phyloP scores from a whole-genome alignment of 2,329 filamentous ascomycete species.

The Botrytis squamosa region DNA sequence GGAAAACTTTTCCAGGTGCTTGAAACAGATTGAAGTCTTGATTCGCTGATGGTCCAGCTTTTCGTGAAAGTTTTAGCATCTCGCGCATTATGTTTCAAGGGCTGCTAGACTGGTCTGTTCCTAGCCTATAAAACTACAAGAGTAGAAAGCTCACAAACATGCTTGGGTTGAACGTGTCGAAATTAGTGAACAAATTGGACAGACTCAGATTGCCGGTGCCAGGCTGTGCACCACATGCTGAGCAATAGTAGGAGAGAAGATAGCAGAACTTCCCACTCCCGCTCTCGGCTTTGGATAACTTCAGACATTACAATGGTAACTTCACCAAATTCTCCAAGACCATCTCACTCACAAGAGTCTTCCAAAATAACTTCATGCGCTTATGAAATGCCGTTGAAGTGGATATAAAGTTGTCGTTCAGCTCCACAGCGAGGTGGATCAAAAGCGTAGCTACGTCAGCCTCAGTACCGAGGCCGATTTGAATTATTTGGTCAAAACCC shows the following conservation, averaged over 20 bases:
- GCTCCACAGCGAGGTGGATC: slow-evolving; percentile 1
- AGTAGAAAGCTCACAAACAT: background rate
- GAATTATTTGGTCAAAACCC: no score
- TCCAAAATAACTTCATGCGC: background rate
- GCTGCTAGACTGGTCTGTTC: background rate
- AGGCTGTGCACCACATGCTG: background rate
- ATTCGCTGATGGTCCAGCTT: background rate
- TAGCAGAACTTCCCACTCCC: background rate
- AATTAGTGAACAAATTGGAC: background rate
- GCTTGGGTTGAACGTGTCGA: background rate
- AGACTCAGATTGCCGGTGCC: background rate
- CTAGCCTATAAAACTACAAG: no score
- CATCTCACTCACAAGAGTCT: background rate
- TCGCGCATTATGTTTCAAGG: background rate
- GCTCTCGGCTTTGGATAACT: background rate
- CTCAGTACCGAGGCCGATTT: no score
- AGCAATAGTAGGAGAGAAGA: background rate
- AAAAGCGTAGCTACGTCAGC: background rate
- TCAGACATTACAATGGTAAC: background rate
- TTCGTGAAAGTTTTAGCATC: background rate
- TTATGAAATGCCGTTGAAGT: background rate
- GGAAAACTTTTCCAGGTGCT: background rate
- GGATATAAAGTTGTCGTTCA: slow-evolving; percentile 6
- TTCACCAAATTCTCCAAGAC: background rate
- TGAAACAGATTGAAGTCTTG: background rate